Evolutionary conservation across 495 filamentous ascomycete genomes (phyloP).

Genomic region (Neurospora sp.): DNA sequence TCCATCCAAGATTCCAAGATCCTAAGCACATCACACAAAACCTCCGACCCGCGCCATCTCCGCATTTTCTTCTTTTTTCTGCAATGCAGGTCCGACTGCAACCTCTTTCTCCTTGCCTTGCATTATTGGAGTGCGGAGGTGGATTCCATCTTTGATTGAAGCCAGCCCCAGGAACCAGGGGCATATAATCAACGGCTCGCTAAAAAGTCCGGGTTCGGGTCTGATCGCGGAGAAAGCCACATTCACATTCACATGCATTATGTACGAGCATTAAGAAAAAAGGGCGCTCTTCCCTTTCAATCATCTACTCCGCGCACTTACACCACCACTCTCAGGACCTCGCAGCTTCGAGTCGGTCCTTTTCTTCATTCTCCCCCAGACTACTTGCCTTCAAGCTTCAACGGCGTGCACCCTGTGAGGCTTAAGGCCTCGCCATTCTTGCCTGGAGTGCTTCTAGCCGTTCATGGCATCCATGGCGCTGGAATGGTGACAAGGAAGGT

Average conservation of each 20-base stretch:
- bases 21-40: not conserved
- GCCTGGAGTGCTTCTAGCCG: not conserved
- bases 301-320: constrained; percentile 11
- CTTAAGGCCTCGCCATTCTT: not conserved
- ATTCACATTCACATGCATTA: not conserved
- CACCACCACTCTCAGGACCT: constrained; percentile 9
- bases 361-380: constrained; percentile 2
- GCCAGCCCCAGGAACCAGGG: not conserved
- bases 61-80: not conserved
- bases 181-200: not conserved
- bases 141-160: not conserved
- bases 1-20: not conserved
- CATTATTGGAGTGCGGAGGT: not conserved
- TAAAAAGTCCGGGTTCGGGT: not conserved
- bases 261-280: not conserved
- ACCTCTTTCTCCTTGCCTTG: not conserved
- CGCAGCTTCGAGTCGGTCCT: constrained; percentile 18
- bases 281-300: not conserved
- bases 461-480: not conserved
- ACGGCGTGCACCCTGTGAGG: not conserved
- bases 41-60: not conserved
- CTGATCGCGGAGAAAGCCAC: not conserved
- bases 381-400: not conserved
- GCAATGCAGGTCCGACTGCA: not conserved
- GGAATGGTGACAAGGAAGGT: not conserved